Evolutionary conservation across 352 stramenopile species (phyloP).

Genomic region (Globisporangium spinosum): DNA sequence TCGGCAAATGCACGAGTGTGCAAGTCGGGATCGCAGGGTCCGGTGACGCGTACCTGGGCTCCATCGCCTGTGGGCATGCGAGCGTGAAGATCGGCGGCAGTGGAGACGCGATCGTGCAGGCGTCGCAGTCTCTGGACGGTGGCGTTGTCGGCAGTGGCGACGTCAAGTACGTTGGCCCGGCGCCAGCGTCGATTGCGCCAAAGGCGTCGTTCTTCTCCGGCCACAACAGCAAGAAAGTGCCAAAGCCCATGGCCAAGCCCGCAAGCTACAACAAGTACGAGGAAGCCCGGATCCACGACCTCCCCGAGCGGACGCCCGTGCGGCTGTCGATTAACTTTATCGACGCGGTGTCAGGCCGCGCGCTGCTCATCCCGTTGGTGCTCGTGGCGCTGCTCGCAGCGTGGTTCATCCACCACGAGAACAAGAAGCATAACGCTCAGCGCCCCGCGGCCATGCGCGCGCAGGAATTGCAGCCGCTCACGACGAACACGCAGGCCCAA

Average conservation of each 20-base stretch:
- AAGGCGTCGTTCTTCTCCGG: constrained; percentile 17
- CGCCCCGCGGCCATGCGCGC: not conserved
- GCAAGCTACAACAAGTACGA: constrained; percentile 14
- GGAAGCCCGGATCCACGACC: not conserved
- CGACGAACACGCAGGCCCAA: constrained; percentile 1
- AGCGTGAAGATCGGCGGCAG: constrained; percentile 2
- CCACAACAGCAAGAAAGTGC: constrained; percentile 13
- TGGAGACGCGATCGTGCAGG: constrained; percentile 14
- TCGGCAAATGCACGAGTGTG: not conserved
- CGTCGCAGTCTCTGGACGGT: constrained; percentile 8
- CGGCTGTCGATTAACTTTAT: constrained; percentile 9
- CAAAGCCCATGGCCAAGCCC: constrained; percentile 25
- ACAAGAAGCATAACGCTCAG: constrained; percentile 12
- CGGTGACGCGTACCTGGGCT: constrained; percentile 11
- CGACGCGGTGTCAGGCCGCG: not conserved
- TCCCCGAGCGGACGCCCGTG: not conserved
- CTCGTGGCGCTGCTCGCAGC: constrained; percentile 8
- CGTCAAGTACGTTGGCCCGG: constrained; percentile 23
- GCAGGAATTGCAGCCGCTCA: constrained; percentile 8
- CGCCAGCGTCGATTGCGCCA: constrained; percentile 22
- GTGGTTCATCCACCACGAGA: constrained; percentile 12
- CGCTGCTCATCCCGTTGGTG: constrained; percentile 8
- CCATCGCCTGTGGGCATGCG: not conserved
- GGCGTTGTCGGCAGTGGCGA: constrained; percentile 14
- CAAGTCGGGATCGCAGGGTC: constrained; percentile 10